phyloP scores from a whole-genome alignment of 1,139 yeast genomes.

The Blastobotrys illinoisensis region DNA sequence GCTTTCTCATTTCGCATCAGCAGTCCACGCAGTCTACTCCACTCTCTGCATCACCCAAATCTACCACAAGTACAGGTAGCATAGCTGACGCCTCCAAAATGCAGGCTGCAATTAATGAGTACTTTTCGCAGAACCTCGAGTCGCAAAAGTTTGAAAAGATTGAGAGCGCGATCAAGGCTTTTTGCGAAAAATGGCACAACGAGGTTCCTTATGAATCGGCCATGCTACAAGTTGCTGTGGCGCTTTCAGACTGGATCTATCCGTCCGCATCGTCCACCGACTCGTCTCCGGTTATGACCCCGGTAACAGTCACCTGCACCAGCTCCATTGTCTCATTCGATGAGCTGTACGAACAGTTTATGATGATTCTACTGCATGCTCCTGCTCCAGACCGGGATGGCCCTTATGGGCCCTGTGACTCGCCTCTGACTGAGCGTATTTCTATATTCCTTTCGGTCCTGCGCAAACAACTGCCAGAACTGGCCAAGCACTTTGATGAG shows the following conservation, averaged over 20 bases:
- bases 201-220: constrained; percentile 76
- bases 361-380: constrained; percentile 68
- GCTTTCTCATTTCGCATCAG: constrained; percentile 11
- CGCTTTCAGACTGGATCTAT: constrained; percentile 87
- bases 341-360: constrained; percentile 62
- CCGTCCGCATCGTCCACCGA: constrained; percentile 31
- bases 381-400: constrained; percentile 38
- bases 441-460: constrained; percentile 67
- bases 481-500: constrained; percentile 70
- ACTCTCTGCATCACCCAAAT: constrained; percentile 14
- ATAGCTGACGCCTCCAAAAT: neutral
- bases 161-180: constrained; percentile 57
- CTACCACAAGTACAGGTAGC: constrained; percentile 6
- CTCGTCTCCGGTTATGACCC: constrained; percentile 18
- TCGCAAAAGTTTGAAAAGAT: constrained; percentile 42
- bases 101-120: constrained; percentile 11
- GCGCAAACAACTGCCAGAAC: constrained; percentile 64
- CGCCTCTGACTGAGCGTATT: constrained; percentile 53
- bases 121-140: constrained; percentile 17
- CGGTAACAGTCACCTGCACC: constrained; percentile 11
- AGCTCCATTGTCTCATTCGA: constrained; percentile 12
- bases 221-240: constrained; percentile 80
- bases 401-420: constrained; percentile 29
- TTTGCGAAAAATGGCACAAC: constrained; percentile 72
- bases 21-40: constrained; percentile 18